Base-by-base conservation (phyloP, 2,329 filamentous ascomycete genomes). In the Grosmannia huntii region DNA sequence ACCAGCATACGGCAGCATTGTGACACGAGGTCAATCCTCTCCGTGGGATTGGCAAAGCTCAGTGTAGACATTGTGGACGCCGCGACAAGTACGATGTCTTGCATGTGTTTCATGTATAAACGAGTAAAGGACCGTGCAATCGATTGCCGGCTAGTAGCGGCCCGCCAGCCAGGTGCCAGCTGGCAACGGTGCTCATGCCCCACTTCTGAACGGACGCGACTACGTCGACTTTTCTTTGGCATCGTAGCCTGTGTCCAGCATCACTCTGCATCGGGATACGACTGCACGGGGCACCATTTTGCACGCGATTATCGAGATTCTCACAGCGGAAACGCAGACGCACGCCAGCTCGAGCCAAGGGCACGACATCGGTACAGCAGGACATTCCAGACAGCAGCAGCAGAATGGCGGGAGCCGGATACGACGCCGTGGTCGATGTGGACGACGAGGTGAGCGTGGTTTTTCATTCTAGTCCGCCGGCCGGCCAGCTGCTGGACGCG, bases 391-490 rank as follows among this genome's bases (percentile, higher is more conserved):
- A 23, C n/a, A 33, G 50, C 9, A 46, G 49, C 25, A 25, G 19
- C 61, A 61, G 66, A 58, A 91, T 91, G 87, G 82, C 88, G 59
- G 87, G 88, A 71, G 81, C 89, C 69, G 91, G 91, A 66, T 99
- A 99, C 72, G 94, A 99, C 77, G 94, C 95, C 62, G 92, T 99
- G 64, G 94, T 99, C 60, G 94, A 99, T 68, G 86, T 97, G 58
- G 94, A 99, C 71, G 89, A 94, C 68, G 94, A 97, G 82, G 90
- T 95, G 75, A 6, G 54, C 19, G 64, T 1, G 41, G 7, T 44
- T 7, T 57, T 38, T 16, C 36, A 46, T 44, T 41, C 46, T 44
- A 48, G 19, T 55, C 2, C 2, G 23, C 2, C 50, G 19, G 14
- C 23, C 4, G 4, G 23, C 23, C 27, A 51, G 21, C n/a, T 28